phyloP scores from a whole-genome alignment of 2,329 filamentous ascomycete genomes.

The Ceratocystis colombiana region DNA sequence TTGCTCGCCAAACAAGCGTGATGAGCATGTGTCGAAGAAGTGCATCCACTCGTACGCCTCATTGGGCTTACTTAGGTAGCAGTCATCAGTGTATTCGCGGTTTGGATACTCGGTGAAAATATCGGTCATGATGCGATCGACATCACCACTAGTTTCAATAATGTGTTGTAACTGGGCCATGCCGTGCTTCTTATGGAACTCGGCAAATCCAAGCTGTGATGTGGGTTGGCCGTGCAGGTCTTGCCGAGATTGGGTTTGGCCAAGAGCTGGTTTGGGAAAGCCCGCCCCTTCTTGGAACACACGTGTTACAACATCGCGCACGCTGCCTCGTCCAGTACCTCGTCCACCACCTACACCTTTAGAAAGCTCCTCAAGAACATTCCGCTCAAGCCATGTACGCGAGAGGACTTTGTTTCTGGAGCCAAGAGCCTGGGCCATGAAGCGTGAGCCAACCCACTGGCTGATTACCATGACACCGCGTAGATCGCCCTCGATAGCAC shows the following conservation, averaged over 20 bases:
- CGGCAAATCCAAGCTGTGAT: conserved; percentile 57
- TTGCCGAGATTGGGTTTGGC: conserved; percentile 30
- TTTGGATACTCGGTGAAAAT: conserved; percentile 79
- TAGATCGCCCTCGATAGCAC: conserved; percentile 61
- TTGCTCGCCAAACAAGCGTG: conserved; percentile 68
- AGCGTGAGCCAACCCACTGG: conserved; percentile 71
- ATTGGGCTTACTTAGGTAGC: conserved; percentile 76
- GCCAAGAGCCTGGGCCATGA: conserved; percentile 42
- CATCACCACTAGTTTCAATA: conserved; percentile 68
- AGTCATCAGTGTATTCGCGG: conserved; percentile 87
- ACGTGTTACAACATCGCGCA: conserved; percentile 65
- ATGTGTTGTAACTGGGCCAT: conserved; percentile 65
- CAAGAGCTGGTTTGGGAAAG: conserved; percentile 52
- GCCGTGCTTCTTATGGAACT: conserved; percentile 60
- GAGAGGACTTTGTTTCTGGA: conserved; percentile 45
- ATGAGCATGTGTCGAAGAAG: conserved; percentile 79
- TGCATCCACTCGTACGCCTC: conserved; percentile 88
- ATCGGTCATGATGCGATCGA: conserved; percentile 68
- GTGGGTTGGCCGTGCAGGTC: conserved; percentile 44
- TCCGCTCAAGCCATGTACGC: conserved; percentile 64
- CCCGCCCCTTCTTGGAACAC: conserved; percentile 71
- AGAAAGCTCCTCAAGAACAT: conserved; percentile 56
- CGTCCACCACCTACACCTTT: conserved; percentile 62
- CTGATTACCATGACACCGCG: conserved; percentile 76
- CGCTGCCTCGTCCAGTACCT: conserved; percentile 59